phyloP scores from a whole-genome alignment of 192 early-diverging fungal genomes.

The Coemansia aciculifera region DNA sequence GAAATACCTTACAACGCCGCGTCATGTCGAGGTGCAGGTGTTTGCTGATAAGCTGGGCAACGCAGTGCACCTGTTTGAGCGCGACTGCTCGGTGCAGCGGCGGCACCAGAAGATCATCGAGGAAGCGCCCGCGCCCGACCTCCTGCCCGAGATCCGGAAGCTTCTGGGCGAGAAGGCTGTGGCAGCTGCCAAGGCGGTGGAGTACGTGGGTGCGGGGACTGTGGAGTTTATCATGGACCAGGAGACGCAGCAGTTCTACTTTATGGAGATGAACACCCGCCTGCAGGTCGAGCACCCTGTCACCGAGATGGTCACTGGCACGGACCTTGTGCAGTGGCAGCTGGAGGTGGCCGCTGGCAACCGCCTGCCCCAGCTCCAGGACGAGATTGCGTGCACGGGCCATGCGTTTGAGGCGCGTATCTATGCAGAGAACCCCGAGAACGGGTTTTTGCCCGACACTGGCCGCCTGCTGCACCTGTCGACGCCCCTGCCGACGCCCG shows the following conservation, averaged over 20 bases:
- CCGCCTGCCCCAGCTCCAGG: conserved; percentile 61
- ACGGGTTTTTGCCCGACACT: conserved; percentile 84
- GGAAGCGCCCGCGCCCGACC: conserved; percentile 75
- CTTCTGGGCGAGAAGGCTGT: conserved; percentile 80
- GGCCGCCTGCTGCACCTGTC: conserved; percentile 77
- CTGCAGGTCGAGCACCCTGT: conserved; percentile 82
- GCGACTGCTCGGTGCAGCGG: conserved; percentile 83
- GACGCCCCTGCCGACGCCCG: conserved; percentile 64
- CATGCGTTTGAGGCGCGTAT: conserved; percentile 97
- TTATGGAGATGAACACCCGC: conserved; percentile 82
- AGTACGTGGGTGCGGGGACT: conserved; percentile 74
- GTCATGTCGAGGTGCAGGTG: conserved; percentile 77
- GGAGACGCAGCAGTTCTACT: conserved; percentile 69
- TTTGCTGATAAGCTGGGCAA: conserved; percentile 72
- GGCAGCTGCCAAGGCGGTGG: conserved; percentile 67
- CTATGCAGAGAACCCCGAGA: conserved; percentile 96
- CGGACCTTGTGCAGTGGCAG: conserved; percentile 95
- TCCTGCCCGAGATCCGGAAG: conserved; percentile 63
- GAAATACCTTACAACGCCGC: conserved; percentile 83
- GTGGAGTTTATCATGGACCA: conserved; percentile 77
- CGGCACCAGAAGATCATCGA: conserved; percentile 83
- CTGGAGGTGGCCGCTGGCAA: conserved; percentile 85
- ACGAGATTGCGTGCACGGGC: conserved; percentile 71
- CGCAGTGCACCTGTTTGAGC: conserved; percentile 81
- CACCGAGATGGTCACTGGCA: conserved; percentile 76